A percentile compares a stretch with the other conserved stretches of the same genome.
Evolutionary conservation across 2,329 filamentous ascomycete genomes (phyloP).

Genomic region (Pseudogymnoascus sp.): DNA sequence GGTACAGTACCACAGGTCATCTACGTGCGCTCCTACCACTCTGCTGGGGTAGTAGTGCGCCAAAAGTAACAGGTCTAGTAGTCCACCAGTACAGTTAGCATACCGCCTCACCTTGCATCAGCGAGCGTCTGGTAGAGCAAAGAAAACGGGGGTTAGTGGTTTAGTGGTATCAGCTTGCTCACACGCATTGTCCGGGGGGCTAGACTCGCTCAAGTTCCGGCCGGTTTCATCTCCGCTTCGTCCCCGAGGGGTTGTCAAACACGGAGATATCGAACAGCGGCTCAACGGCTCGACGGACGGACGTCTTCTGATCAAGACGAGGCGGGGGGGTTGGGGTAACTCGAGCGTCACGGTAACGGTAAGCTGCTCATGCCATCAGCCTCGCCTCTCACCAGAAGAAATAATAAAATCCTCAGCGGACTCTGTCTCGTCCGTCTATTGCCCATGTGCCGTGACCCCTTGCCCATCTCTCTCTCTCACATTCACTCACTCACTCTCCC

Average conservation of each 20-base stretch:
- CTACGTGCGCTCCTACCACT: not conserved
- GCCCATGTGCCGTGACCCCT: too few species aligned
- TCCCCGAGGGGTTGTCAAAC: not conserved
- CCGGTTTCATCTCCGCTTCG: not conserved
- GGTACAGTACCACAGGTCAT: not conserved
- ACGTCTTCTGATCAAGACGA: not conserved
- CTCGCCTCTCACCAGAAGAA: not conserved
- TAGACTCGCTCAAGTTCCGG: not conserved
- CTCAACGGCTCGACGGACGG: not conserved
- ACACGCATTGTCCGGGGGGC: not conserved
- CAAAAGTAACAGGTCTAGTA: too few species aligned
- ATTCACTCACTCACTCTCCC: not conserved
- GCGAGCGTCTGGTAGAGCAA: too few species aligned
- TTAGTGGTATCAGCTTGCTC: not conserved
- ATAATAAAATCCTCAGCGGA: not conserved
- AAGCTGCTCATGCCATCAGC: not conserved
- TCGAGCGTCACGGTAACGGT: not conserved
- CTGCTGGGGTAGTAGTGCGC: not conserved
- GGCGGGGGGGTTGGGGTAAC: not conserved
- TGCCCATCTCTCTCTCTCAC: not conserved
- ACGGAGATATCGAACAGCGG: not conserved
- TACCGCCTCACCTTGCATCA: too few species aligned
- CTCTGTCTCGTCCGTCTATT: too few species aligned
- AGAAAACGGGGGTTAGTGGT: not conserved
- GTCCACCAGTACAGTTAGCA: too few species aligned